Evolutionary conservation across 2,329 filamentous ascomycete genomes (phyloP).

Genomic region (Aspergillus oerlinghausenensis): DNA sequence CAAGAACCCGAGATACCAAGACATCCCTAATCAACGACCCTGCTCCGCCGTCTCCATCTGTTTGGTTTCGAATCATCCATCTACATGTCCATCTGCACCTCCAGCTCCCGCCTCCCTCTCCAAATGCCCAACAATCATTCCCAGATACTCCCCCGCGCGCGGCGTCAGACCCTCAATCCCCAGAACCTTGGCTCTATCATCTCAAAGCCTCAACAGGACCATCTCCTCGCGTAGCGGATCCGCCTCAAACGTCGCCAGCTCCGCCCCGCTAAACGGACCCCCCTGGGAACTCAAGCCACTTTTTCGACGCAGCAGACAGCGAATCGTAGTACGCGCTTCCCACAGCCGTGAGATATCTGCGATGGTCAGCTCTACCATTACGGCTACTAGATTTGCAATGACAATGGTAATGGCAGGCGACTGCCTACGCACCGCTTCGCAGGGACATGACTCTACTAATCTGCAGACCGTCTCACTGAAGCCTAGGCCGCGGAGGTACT

Average conservation of each 20-base stretch:
- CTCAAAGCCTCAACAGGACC: constrained; percentile 34
- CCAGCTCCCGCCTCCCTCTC: neutral
- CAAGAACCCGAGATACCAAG: neutral
- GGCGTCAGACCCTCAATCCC: constrained; percentile 23
- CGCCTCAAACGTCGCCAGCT: constrained; percentile 25
- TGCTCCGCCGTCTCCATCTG: too few species aligned
- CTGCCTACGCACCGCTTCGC: constrained; percentile 26
- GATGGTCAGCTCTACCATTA: neutral
- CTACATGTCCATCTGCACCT: too few species aligned
- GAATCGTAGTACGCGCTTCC: constrained; percentile 30
- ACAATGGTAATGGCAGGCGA: too few species aligned
- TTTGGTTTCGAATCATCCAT: neutral
- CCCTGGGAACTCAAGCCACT: constrained; percentile 37
- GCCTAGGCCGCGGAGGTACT: constrained; percentile 30
- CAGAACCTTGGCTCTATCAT: constrained; percentile 34
- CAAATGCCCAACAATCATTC: constrained; percentile 26
- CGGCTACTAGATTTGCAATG: too few species aligned
- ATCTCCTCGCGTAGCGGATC: constrained; percentile 34
- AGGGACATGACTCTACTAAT: constrained; percentile 36
- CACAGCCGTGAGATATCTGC: constrained; percentile 35
- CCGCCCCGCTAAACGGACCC: constrained; percentile 29
- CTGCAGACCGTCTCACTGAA: constrained; percentile 35
- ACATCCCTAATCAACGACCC: neutral
- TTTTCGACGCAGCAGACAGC: constrained; percentile 35
- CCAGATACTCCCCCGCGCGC: constrained; percentile 21